Base-by-base conservation (phyloP, 2,329 filamentous ascomycete species). In the Apiospora pterosperma region DNA sequence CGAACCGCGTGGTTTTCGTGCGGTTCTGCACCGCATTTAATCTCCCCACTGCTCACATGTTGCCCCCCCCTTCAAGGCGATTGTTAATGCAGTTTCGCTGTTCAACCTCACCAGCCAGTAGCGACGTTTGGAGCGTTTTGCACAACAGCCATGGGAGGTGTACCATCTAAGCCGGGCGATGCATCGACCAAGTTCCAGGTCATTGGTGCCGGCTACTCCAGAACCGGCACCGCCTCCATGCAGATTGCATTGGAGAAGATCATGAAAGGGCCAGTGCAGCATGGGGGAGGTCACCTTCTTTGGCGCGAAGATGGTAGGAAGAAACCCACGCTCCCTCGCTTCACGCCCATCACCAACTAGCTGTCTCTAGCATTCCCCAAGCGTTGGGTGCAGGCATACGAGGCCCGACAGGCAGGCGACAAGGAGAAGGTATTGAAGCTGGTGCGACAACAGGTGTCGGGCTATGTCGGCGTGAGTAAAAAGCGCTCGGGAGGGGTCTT, bases 171-270 rank as follows among this genome's bases (percentile, higher is more conserved):
- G 19, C 65, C 65, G 2, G 64, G 59, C 5, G 63, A 64, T 31
- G 48, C 65, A 12, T 34, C 63, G 28, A 61, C 63, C 21, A 61
- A 36, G 25, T 36, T 67, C 58, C 34, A 65, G 61, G 63, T 67
- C 2, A 65, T 67, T 44, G 65, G 61, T 5, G 65, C 65, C 14
- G 65, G 65, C 21, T 67, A 65, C 44, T 67, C 65, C 19, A 41
- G 63, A 11, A 67, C 65, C 16, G 65, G 65, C 25, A 67, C 65
- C 4, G 42, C 62, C 21, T 65, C 65, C 31, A 62, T 67, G 61
- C 65, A 67, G 61, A 62, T 67, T 16, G 65, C 65, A 2, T 23
- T 67, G 25, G 65, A 67, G 44, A n/a, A 58, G 42, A 28, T 65
- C 12, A 25, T 65, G 42, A 36, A 63, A 11, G 63, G 65, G 4